Evolutionary conservation across 495 filamentous ascomycete species (phyloP), one percentile per base, ranked within the genome.

Genomic region (Massariosphaeria phaeospora): DNA sequence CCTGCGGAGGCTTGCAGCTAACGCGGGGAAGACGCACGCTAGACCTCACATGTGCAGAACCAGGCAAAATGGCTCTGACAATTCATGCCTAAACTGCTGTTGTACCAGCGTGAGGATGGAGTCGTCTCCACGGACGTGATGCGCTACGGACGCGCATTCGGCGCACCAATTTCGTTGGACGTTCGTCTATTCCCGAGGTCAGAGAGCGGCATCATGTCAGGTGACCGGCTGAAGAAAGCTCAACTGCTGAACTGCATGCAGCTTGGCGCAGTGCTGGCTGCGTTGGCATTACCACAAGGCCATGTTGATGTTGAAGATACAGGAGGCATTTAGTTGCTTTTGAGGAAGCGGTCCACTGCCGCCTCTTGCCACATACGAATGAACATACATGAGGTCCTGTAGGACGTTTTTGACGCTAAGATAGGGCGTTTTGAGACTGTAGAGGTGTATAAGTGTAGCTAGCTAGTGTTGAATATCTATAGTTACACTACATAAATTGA

Each of bases 1-100:
- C 39, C 57, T 50, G 50, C 15, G 17, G 36, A 49, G 51, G 43
- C 55, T 52, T 52, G 55, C 46, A 52, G 47, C 54, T 56, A 40
- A 55, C 46, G 57, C 51, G 57, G 57, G 57, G 57, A 55, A 61
- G 27, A 8, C 18, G 52, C 21, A 18, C 42, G 42, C 40, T 41
- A 49, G 27, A 12, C 33, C 43, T 56, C 52, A 48, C 52, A 36
- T 55, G 52, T 21, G 24, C 27, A 8, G 15, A 40, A 15, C 42
- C 40, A 48, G 33, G 50, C 40, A 48, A 55, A 46, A 3, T 31
- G 43, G 27, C 17, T 30, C 30, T 12, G 29, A 27, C 31, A 33
- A 15, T 38, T 38, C 35, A 38, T 30, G 17, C 35, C 20, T 52
- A 15, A 17, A 24, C 38, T 15, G 17, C 18, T 40, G 35, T 41